A percentile compares a stretch with the other conserved stretches of the same genome.
These are phyloP conservation scores for Colletotrichum endophyticum DNA, from an alignment of 2,329 filamentous ascomycete species.

Conservation along the genomic window DNA sequence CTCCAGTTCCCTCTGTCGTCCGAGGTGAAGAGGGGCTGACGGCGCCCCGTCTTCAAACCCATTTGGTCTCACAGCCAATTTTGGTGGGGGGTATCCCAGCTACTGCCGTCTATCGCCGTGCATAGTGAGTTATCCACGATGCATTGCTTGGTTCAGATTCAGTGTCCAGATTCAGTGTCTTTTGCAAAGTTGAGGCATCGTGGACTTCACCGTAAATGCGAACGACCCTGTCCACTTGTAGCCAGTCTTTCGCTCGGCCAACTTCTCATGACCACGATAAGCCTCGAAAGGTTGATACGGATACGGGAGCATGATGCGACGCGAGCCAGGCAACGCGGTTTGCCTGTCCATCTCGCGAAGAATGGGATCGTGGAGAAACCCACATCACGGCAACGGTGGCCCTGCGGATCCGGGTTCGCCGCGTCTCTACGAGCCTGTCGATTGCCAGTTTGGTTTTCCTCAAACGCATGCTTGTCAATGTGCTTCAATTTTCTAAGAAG, in stretches of 20 bases:
- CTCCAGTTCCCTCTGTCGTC: constrained; percentile 5
- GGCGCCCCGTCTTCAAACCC: constrained; percentile 7
- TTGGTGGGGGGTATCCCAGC: background rate
- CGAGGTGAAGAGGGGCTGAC: constrained; percentile 7
- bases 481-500: background rate
- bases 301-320: background rate
- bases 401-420: background rate
- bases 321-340: background rate
- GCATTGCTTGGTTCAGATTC: background rate
- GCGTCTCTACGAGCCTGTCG: background rate
- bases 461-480: background rate
- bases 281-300: background rate
- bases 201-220: background rate
- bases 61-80: constrained; percentile 12
- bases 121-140: background rate
- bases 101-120: background rate
- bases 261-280: background rate
- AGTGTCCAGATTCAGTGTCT: background rate
- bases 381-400: background rate
- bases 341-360: background rate
- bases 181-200: background rate
- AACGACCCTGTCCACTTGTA: background rate
- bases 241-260: background rate
- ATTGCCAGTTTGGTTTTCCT: background rate
- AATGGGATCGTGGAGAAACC: background rate